These are phyloP conservation scores for Trichosporon coremiiforme DNA, from an alignment of 1,284 basidiomycete species.

Conservation along the genomic window DNA sequence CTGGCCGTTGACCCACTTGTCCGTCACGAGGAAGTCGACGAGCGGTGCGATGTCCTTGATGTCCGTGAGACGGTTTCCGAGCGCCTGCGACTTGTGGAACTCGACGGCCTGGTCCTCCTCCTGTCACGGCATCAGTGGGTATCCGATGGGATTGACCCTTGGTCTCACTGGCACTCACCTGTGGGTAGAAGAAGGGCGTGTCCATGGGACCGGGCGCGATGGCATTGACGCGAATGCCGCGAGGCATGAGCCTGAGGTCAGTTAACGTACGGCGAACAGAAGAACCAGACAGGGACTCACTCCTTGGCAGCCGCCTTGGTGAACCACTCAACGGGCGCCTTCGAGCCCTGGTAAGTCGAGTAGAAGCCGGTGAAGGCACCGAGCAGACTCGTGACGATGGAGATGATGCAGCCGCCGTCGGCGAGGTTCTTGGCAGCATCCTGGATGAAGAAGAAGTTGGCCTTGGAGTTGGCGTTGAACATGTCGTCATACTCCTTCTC, in stretches of 20 bases:
- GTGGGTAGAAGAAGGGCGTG: slow-evolving; percentile 35
- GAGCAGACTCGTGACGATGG: slow-evolving; percentile 34
- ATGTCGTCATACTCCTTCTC: slow-evolving; percentile 38
- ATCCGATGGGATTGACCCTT: no score
- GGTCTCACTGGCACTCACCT: not conserved
- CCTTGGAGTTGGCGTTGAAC: slow-evolving; percentile 37
- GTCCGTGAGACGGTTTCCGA: slow-evolving; percentile 30
- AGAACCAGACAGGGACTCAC: no score
- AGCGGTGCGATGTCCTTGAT: slow-evolving; percentile 32
- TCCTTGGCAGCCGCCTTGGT: slow-evolving; percentile 37
- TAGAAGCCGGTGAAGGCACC: slow-evolving; percentile 36
- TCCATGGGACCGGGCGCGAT: slow-evolving; percentile 34
- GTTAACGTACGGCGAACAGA: no score
- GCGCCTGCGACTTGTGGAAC: slow-evolving; percentile 31
- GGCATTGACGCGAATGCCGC: slow-evolving; percentile 32
- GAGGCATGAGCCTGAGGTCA: slow-evolving; percentile 26
- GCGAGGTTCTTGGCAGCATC: slow-evolving; percentile 30
- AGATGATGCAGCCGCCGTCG: slow-evolving; percentile 37
- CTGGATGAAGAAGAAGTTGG: slow-evolving; percentile 41
- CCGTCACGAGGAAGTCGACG: slow-evolving; percentile 27
- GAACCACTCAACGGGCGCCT: slow-evolving; percentile 40
- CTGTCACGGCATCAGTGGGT: not conserved
- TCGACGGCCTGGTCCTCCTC: slow-evolving; percentile 27
- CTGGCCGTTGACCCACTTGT: slow-evolving; percentile 35
- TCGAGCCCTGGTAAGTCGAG: slow-evolving; percentile 38